Conservation (phyloP, 2,329 filamentous ascomycete species). For the Penicillium sp. region DNA sequence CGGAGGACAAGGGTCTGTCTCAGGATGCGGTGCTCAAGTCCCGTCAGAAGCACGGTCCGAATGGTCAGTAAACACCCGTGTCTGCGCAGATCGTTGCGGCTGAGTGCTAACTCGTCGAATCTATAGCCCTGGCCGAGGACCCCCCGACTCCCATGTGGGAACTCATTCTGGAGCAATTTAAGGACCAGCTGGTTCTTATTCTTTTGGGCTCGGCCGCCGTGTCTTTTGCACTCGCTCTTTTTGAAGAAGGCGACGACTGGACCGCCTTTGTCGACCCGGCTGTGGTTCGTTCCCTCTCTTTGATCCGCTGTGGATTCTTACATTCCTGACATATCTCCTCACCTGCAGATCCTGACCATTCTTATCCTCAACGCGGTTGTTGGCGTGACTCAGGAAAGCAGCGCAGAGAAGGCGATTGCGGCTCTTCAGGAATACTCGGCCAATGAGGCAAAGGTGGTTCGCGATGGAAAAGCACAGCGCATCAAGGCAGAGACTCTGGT, state of each 20-base stretch:
- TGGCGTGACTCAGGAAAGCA: slow-evolving; percentile 96
- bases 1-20: slow-evolving; percentile 49
- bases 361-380: slow-evolving; percentile 94
- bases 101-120: slow-evolving; percentile 15
- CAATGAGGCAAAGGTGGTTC: slow-evolving; percentile 90
- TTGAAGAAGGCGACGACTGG: slow-evolving; percentile 91
- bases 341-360: slow-evolving; percentile 80
- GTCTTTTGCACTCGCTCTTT: slow-evolving; percentile 86
- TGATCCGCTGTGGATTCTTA: not conserved
- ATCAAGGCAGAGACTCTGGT: slow-evolving; percentile 97
- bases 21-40: slow-evolving; percentile 45
- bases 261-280: slow-evolving; percentile 94
- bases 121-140: slow-evolving; percentile 70
- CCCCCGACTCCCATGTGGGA: slow-evolving; percentile 95
- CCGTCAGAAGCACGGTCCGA: slow-evolving; percentile 50
- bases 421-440: slow-evolving; percentile 98
- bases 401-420: slow-evolving; percentile 96
- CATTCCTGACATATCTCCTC: slow-evolving; percentile 14
- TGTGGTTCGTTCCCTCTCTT: slow-evolving; percentile 62
- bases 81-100: not conserved
- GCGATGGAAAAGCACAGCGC: slow-evolving; percentile 72
- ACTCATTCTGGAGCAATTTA: slow-evolving; percentile 96
- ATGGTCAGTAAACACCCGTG: slow-evolving; percentile 43
- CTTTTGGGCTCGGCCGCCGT: slow-evolving; percentile 87
- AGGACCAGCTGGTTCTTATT: slow-evolving; percentile 96